Percentiles rank a stretch among this genome's conserved stretches.
Conservation (phyloP, 805 yeast species). For the Nakazawaea wickerhamii region DNA sequence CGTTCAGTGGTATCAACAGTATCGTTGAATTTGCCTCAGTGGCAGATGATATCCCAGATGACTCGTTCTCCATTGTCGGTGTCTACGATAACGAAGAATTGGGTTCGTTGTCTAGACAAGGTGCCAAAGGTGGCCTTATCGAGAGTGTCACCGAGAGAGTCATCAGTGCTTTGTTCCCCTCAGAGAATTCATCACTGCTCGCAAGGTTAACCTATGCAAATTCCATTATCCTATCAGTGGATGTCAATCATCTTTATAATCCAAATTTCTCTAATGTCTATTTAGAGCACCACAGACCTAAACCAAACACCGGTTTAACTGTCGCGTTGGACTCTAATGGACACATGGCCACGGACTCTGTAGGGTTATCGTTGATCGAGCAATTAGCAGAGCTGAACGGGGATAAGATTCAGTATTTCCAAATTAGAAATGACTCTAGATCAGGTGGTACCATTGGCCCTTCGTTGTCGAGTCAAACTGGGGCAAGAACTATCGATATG, state of each 20-base stretch:
- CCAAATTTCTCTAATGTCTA: conserved; percentile 71
- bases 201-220: conserved; percentile 40
- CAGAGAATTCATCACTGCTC: conserved; percentile 19
- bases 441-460: conserved; percentile 92
- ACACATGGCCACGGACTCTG: conserved; percentile 77
- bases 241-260: conserved; percentile 75
- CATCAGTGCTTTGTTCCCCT: conserved; percentile 26
- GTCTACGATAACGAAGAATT: conserved; percentile 80
- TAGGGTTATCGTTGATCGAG: conserved; percentile 64
- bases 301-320: conserved; percentile 72
- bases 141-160: conserved; percentile 61
- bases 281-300: conserved; percentile 72
- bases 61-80: conserved; percentile 49
- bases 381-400: conserved; percentile 61
- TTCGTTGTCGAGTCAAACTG: conserved; percentile 53
- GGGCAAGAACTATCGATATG: conserved; percentile 71
- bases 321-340: conserved; percentile 74
- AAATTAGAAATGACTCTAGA: conserved; percentile 77
- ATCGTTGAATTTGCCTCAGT: conserved; percentile 40
- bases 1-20: conserved; percentile 64
- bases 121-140: conserved; percentile 73
- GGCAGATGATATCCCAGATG: conserved; percentile 18
- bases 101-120: conserved; percentile 76
- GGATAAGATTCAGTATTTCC: conserved; percentile 74
- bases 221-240: conserved; percentile 76